Conservation (phyloP, 2,329 filamentous ascomycete species). For the Hypoxylon sp. region DNA sequence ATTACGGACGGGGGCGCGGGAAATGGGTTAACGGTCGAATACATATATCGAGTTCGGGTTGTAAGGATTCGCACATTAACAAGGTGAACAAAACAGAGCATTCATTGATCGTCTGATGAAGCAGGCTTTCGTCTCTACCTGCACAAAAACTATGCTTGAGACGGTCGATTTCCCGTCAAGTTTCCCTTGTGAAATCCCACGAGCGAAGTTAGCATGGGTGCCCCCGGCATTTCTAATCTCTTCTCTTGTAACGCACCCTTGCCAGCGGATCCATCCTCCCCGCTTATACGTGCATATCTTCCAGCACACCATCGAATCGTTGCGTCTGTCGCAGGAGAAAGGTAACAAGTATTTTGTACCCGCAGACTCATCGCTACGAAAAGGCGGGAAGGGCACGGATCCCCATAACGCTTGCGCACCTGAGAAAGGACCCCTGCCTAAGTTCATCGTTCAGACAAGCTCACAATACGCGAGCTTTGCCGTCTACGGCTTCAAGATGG, state of each 20-base stretch:
- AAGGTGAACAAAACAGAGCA: constrained; percentile 6
- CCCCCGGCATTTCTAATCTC: constrained; percentile 31
- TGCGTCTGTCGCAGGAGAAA: neutral
- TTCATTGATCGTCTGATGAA: constrained; percentile 15
- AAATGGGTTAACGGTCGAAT: constrained; percentile 13
- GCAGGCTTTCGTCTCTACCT: constrained; percentile 8
- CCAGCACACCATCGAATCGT: neutral
- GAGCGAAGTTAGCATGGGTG: constrained; percentile 24
- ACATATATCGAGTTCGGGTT: constrained; percentile 22
- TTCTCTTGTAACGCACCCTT: constrained; percentile 33
- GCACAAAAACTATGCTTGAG: constrained; percentile 10
- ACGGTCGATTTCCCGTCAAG: constrained; percentile 11
- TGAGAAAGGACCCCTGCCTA: constrained; percentile 9
- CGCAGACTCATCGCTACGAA: constrained; percentile 9
- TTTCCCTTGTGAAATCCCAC: constrained; percentile 23
- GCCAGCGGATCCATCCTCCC: constrained; percentile 23
- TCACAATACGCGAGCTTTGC: constrained; percentile 19
- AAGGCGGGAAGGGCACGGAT: constrained; percentile 17
- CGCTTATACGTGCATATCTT: constrained; percentile 30
- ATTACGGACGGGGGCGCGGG: constrained; percentile 23
- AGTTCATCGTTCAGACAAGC: constrained; percentile 19
- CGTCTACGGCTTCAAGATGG: constrained; percentile 2
- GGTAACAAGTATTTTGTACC: neutral
- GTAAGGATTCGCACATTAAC: constrained; percentile 9
- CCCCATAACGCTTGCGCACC: too few relatives aligned